These are phyloP conservation scores for Xylaria sp. DNA, from an alignment of 2,329 filamentous ascomycete genomes.

Conservation along the genomic window DNA sequence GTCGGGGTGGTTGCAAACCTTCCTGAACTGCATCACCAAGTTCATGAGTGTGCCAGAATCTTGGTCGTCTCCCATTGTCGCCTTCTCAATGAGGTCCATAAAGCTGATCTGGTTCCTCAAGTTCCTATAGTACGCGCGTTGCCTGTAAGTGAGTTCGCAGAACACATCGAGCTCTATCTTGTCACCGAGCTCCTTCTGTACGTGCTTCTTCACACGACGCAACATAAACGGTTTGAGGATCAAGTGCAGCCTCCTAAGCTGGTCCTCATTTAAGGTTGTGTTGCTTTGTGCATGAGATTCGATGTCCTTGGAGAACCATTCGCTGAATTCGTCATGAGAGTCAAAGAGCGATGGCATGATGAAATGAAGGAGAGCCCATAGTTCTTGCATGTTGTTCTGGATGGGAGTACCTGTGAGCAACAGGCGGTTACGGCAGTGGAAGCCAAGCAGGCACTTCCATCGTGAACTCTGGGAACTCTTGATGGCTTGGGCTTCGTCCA, in stretches of 20 bases:
- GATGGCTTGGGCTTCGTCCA: slow-evolving; percentile 98
- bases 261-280: slow-evolving; percentile 98
- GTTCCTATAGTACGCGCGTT: slow-evolving; percentile 90
- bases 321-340: slow-evolving; percentile 89
- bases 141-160: slow-evolving; percentile 95
- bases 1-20: slow-evolving; percentile 98
- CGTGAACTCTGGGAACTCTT: slow-evolving; percentile 96
- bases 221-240: slow-evolving; percentile 99
- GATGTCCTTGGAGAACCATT: slow-evolving; percentile 95
- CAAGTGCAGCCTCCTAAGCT: slow-evolving; percentile 96
- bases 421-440: slow-evolving; percentile 93
- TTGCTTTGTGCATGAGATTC: slow-evolving; percentile 98
- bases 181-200: slow-evolving; percentile 97
- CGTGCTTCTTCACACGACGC: slow-evolving; percentile 98
- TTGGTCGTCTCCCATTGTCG: slow-evolving; percentile 89
- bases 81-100: slow-evolving; percentile 98
- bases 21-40: slow-evolving; percentile 98
- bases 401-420: slow-evolving; percentile 96
- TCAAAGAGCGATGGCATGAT: slow-evolving; percentile 99
- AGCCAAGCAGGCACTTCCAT: slow-evolving; percentile 94
- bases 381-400: slow-evolving; percentile 99
- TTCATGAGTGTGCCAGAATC: slow-evolving; percentile 98
- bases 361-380: slow-evolving; percentile 97
- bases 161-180: slow-evolving; percentile 97
- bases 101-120: slow-evolving; percentile 97